Evolutionary conservation across 163 green algal genomes (phyloP).

Genomic region (Scenedesmus sp.): DNA sequence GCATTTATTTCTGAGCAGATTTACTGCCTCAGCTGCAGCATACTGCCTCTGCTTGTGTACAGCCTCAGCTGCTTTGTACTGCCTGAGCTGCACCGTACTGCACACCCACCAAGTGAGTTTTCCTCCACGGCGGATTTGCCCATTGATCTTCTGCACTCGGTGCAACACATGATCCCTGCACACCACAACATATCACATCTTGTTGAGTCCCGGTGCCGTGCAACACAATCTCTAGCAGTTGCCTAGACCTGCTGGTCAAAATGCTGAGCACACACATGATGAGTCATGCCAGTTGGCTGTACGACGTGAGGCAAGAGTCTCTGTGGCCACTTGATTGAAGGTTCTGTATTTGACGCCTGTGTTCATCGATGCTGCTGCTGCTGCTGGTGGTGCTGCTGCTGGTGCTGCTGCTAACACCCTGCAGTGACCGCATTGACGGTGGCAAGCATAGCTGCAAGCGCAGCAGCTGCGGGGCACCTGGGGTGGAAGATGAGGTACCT

Average conservation of each 20-base stretch:
- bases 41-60: neutral
- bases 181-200: too few relatives aligned
- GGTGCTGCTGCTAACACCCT: neutral
- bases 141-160: neutral
- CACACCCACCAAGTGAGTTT: neutral
- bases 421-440: too few relatives aligned
- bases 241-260: too few relatives aligned
- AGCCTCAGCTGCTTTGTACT: neutral
- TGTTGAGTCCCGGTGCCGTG: too few relatives aligned
- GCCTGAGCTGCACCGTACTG: neutral
- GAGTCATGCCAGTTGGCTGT: too few relatives aligned
- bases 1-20: too few relatives aligned
- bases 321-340: too few relatives aligned
- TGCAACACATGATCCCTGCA: conserved; percentile 27
- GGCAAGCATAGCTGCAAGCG: neutral
- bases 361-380: too few relatives aligned
- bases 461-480: neutral
- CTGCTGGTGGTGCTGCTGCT: neutral
- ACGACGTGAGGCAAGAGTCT: too few relatives aligned
- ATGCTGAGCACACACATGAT: too few relatives aligned
- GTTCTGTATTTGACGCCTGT: too few relatives aligned
- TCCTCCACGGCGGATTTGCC: neutral
- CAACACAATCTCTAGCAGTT: too few relatives aligned
- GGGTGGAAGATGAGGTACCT: conserved; percentile 42
- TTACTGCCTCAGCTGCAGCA: neutral